Base-by-base conservation (phyloP, 192 early-diverging fungal species). In the Entrophospora sp. region DNA sequence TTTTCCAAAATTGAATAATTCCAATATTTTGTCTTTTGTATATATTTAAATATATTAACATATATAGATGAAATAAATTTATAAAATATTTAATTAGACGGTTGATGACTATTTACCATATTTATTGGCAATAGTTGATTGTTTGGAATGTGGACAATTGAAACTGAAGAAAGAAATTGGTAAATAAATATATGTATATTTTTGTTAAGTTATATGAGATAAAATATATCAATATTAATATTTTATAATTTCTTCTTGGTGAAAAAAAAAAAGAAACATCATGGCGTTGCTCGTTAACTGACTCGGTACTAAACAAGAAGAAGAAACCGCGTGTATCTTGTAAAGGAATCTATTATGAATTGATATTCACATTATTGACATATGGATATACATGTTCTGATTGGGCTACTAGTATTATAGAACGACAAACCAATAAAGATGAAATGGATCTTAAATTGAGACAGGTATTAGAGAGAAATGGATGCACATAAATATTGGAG, bases 261-360 rank as follows among this genome's bases (percentile, higher is more conserved):
- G n/a, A n/a, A n/a, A n/a, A n/a, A 30, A 16, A n/a, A 7, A 32
- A 66, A 83, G 81, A 79, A 62, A 79, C 79, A n/a, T 77, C 77
- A 69, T 84, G 82, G 82, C 76, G 80, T 4, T 84, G 78, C 5
- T 76, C 80, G 12, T 44, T 82, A 4, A 77, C 75, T 49, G 76
- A 73, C 35, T 66, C 71, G 35, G 69, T 76, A n/a, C 68, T 77
- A 1, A 69, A 77, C 20, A 77, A 77, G 57, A 69, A 77, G 22
- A 77, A 77, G 57, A 74, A 80, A 59, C 77, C 79, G 16, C 74
- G 77, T 12, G 65, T 84, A 9, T 68, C 66, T 22, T 78, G 79
- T 32, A 68, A 71, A 52, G 74, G 71, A 16, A 78, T 82, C 24
- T 67, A 77, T 52, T 82, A 79, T 51, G 83, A 84, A 57, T 74